Base-by-base conservation (phyloP, 768 basidiomycete species). In the Pulveroboletus sp. region DNA sequence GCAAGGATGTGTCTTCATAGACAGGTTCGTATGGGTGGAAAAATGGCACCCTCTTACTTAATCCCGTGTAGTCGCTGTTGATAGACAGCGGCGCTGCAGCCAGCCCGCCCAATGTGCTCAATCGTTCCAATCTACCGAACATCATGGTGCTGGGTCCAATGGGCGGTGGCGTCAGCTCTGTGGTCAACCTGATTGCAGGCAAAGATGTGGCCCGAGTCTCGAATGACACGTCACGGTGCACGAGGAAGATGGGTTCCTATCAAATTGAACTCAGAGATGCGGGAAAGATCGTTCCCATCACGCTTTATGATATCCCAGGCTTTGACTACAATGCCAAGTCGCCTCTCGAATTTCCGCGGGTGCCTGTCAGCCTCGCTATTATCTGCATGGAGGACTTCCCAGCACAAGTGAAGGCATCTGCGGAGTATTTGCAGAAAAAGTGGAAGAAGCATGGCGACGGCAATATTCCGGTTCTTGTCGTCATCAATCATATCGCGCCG, bases 171-270 rank as follows among this genome's bases (percentile, higher is more conserved):
- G 57, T 51, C 47, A 66, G 66, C 39, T 63, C 64, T 35, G 51
- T 66, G 41, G 59, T 66, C 63, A 68, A 68, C 54, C 35, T 66
- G 49, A 68, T 66, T 41, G 56, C 58, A 28, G 57, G 61, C 44
- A 46, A 50, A 26, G 45, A 51, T 2, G 46, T 62, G 3, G 57
- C 66, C 46, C 32, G 2, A 6, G 60, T 60, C 8, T 65, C 63
- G 1, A 55, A 55, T 11, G 55, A 55, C 40, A 43, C 54, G 0
- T 11, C 49, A 10, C 60, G 52, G 3, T 62, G 60, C 52, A 64
- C 60, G 21, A 51, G 38, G 36, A 55, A 46, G 44, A 49, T 51
- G 46, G 39, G 24, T 6, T 54, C 54, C 2, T 57, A 62, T 37
- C 50, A 38, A 24, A 52, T 59, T 36, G 37, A 60, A 17, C 58